Evolutionary conservation across 805 yeast genomes (phyloP), one percentile per base, ranked within the genome.

Genomic region (Cyberlindnera euphorbiiphila): DNA sequence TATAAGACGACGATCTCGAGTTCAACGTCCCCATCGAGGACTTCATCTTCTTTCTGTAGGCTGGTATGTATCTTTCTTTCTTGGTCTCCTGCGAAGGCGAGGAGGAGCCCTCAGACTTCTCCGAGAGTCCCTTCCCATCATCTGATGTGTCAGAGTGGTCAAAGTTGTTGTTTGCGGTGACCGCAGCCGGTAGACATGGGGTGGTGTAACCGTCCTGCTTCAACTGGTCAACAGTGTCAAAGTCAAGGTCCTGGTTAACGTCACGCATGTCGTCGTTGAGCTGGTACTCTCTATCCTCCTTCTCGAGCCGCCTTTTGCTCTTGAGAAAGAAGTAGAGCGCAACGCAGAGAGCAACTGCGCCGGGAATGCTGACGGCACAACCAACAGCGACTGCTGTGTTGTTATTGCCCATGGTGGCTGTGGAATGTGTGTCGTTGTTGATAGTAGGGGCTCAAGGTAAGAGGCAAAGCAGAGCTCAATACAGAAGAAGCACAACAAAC

Each of bases 331-430:
- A 62, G 9, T 43, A 44, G 3, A 59, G 22, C 0, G 68, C 60
- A 3, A 69, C 56, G 0, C 62, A 13, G 1, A 66, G 10, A 2
- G 69, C 66, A 9, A 70, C 44, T 4, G 61, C 65, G n/a, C 64
- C 49, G 1, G 79, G 79, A 17, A 74, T 60, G 23, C 77, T 78
- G 4, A 74, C 72, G 3, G 78, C 74, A 44, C 74, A 66, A 3
- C 77, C 78, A 4, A 72, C 77, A 2, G 76, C 72, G 8, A 65
- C 43, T 2, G 60, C 52, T 1, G 59, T 54, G 9, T 40, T 32
- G 39, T 39, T 37, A n/a, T n/a, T n/a, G n/a, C n/a, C n/a, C n/a
- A n/a, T n/a, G n/a, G n/a, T n/a, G n/a, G n/a, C n/a, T n/a, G n/a
- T 8, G 9, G 21, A 17, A 9, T 16, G 9, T 24, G 14, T 13